Evolutionary conservation across 352 stramenopile genomes (phyloP), one percentile per base, ranked within the genome.

Genomic region (Phytophthora chlamydospora): DNA sequence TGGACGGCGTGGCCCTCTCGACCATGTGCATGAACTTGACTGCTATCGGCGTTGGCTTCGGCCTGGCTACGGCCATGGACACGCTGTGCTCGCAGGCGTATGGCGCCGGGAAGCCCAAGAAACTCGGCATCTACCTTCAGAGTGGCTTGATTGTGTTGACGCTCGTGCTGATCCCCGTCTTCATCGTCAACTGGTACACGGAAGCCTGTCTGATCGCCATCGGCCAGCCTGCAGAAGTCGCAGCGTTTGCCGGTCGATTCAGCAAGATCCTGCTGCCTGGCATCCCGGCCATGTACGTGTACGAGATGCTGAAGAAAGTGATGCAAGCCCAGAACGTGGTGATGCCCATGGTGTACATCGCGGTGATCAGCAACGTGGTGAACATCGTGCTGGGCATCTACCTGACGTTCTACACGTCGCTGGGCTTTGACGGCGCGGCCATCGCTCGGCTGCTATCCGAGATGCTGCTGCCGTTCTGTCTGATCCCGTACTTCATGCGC

Each of bases 81-180:
- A 97, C 90, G 53, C 67, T 97, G 0, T 96, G 87, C 54, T 86
- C 85, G 10, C 82, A 96, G 64, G 85, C 89, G 35, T 91, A 85
- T 46, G 89, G 89, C 36, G 88, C 90, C 36, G 80, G 78, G 4
- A 87, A 82, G 27, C 59, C 77, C 0, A 65, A 73, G 32, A 86
- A 91, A 43, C 83, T 97, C 40, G 90, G 90, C 7, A 86, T 93
- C 14, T 97, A 95, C 45, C 70, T 96, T 32, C 85, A 96, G 50
- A 91, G 78, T 38, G 85, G 85, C 0, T 40, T 93, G 5, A 72
- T 94, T 33, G 80, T 96, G 33, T 62, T 96, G 13, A 70, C 65
- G 0, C 27, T 85, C 9, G 62, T 71, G 3, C 59, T 92, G n/a
- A 57, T 89, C 11, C 71, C 86, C 0, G 74, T 95, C 10, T 83